These are phyloP conservation scores for Leccinum subfulvum DNA, from an alignment of 1,284 basidiomycete genomes.

Conservation along the genomic window DNA sequence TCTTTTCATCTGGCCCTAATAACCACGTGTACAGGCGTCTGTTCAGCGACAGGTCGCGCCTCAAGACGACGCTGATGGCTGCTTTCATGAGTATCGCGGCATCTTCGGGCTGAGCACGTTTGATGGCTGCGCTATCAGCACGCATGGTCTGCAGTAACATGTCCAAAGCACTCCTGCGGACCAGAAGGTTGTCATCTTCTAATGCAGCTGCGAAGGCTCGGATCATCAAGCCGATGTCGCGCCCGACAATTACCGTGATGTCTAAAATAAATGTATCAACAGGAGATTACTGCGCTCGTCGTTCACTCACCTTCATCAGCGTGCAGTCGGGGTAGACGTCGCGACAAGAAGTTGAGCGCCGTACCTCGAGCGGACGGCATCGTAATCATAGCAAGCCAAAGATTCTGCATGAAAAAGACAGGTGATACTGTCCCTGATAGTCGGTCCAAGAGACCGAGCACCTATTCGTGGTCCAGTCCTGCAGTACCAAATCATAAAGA, in stretches of 20 bases:
- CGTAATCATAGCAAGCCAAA: too few relatives aligned
- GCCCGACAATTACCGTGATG: too few relatives aligned
- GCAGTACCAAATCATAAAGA: too few relatives aligned
- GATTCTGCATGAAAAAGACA: too few relatives aligned
- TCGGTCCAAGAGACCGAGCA: conserved; percentile 5
- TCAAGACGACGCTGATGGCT: conserved; percentile 82
- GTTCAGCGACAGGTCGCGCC: conserved; percentile 91
- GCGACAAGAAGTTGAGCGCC: too few relatives aligned
- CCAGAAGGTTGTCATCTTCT: conserved; percentile 86
- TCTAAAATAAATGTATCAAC: too few relatives aligned
- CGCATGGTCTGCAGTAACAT: conserved; percentile 74
- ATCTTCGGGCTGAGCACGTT: conserved; percentile 64
- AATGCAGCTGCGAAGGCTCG: conserved; percentile 87
- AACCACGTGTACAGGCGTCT: conserved; percentile 93
- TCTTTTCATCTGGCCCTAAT: conserved; percentile 77
- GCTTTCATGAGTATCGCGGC: conserved; percentile 76
- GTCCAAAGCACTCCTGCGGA: conserved; percentile 81
- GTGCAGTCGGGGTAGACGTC: too few relatives aligned
- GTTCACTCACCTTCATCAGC: too few relatives aligned
- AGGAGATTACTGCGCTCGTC: too few relatives aligned
- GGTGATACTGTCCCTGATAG: too few relatives aligned
- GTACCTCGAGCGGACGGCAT: too few relatives aligned
- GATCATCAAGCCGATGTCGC: conserved; percentile 63
- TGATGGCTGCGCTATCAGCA: conserved; percentile 69
- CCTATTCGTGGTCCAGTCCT: too few relatives aligned